Evolutionary conservation across 1,284 basidiomycete species (phyloP), one percentile per base, ranked within the genome.

Genomic region (Apiotrichum domesticum): DNA sequence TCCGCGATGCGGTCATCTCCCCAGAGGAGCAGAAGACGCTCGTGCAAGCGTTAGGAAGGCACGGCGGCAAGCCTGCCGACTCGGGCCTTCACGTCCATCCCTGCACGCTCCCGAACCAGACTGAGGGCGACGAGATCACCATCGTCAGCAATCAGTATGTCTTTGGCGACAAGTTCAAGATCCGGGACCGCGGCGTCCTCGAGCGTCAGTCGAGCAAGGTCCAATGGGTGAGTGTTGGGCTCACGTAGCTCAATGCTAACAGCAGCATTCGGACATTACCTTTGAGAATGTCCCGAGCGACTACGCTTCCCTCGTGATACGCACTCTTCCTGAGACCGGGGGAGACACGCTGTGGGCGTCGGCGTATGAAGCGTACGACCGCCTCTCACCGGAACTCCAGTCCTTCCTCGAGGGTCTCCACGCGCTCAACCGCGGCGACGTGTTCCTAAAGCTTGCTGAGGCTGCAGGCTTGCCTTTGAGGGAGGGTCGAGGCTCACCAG

Each of bases 201-300:
- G 10, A 35, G 14, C 83, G 81, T 55, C 70, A 88, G 62, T 88
- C 83, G 64, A 83, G 86, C 55, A 85, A 87, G 77, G 66, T 70
- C 48, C 76, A 62, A 2, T 86, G 86, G 75, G 86, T 84, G 34
- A 47, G 46, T 47, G 11, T 57, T 2, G 76, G 79, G 44, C 59
- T 9, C 3, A 34, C 35, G 33, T 15, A 9, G 45, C 45, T 83
- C 51, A 74, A 75, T 3, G 64, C 80, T 8, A 73, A 77, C 21
- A 21, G 21, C 21, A 6, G 51, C 71, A 72, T 57, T 63, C 82
- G 0, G 86, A 88, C 71, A 85, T 87, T 65, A 84, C 84, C 0
- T 88, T 87, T 64, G 87, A 88, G 69, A 32, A 46, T 7, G 76
- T 84, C 3, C 86, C 86, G 1, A 81, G 83, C 0, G 84, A 86